phyloP scores from a whole-genome alignment of 257 asterid species.

The Solanum arcanum region DNA sequence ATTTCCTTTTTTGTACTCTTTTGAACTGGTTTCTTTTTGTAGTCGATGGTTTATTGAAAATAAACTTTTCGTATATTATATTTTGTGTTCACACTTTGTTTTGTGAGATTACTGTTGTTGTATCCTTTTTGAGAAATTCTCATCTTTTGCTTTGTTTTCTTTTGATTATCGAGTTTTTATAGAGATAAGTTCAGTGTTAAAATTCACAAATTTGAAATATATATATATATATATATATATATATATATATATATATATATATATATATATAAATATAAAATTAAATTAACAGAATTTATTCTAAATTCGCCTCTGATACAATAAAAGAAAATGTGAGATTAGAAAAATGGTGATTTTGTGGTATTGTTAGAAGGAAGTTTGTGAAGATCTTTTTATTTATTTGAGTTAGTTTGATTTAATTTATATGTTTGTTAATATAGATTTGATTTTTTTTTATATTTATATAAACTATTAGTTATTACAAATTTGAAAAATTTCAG shows the following conservation, averaged over 20 bases:
- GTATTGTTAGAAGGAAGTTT: not conserved
- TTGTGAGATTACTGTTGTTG: not conserved
- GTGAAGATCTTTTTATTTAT: not conserved
- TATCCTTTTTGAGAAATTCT: not conserved
- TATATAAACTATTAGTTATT: not conserved
- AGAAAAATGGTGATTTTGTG: not conserved
- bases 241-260: not conserved
- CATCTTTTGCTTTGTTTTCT: not conserved
- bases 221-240: not conserved
- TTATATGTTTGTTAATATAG: not conserved
- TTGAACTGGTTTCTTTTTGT: not conserved
- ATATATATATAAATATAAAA: not conserved
- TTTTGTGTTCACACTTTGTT: not conserved
- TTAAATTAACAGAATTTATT: not conserved
- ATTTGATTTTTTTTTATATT: not conserved
- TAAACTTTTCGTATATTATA: not conserved
- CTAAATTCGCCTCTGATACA: not conserved
- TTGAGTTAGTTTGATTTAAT: not conserved
- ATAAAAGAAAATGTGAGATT: not conserved
- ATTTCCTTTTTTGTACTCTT: not conserved
- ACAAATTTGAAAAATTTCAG: not conserved
- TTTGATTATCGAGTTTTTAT: not conserved
- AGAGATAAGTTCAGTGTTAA: not conserved
- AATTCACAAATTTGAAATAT: not conserved
- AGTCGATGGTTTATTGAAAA: fast-evolving